A percentile compares a stretch with the other conserved stretches of the same genome.
Evolutionary conservation across 352 stramenopile species (phyloP).

Genomic region (Phytophthora ramorum): DNA sequence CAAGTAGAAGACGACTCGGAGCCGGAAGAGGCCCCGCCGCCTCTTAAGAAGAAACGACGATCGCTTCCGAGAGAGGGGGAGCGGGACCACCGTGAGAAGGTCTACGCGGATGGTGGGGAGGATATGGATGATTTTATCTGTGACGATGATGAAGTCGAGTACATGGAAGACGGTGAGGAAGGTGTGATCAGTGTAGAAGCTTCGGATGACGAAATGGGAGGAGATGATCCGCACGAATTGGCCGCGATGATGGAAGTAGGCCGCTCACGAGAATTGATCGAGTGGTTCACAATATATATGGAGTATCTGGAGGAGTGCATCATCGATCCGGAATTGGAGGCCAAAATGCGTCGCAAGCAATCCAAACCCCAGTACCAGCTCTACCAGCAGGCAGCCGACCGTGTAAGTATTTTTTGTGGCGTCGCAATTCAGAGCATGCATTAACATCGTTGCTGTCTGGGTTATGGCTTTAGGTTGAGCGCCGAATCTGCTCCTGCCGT

Average conservation of each 20-base stretch:
- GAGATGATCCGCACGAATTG: constrained; percentile 50
- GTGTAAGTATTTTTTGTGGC: constrained; percentile 49
- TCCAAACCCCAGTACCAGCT: constrained; percentile 51
- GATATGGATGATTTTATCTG: constrained; percentile 87
- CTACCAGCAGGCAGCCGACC: constrained; percentile 59
- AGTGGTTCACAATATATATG: constrained; percentile 90
- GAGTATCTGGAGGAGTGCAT: constrained; percentile 82
- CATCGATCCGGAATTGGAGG: constrained; percentile 64
- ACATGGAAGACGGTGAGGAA: constrained; percentile 88
- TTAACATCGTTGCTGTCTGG: constrained; percentile 5
- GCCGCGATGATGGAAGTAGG: constrained; percentile 41
- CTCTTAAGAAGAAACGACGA: constrained; percentile 25
- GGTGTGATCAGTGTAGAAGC: constrained; percentile 67
- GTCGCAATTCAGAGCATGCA: background rate
- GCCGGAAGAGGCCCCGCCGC: constrained; percentile 15
- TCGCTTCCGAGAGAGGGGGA: constrained; percentile 28
- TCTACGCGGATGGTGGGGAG: constrained; percentile 62
- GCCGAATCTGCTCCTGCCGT: constrained; percentile 70
- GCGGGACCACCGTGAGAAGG: constrained; percentile 39
- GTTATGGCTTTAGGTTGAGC: constrained; percentile 62
- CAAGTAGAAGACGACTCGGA: constrained; percentile 49
- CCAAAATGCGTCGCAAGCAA: constrained; percentile 52
- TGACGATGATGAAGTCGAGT: constrained; percentile 82
- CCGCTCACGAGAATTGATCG: constrained; percentile 64
- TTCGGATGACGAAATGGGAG: constrained; percentile 53